Percentiles rank a stretch among this genome's conserved stretches.
phyloP scores from a whole-genome alignment of 2,329 filamentous ascomycete genomes.

The Colletotrichum orchidophilum region DNA sequence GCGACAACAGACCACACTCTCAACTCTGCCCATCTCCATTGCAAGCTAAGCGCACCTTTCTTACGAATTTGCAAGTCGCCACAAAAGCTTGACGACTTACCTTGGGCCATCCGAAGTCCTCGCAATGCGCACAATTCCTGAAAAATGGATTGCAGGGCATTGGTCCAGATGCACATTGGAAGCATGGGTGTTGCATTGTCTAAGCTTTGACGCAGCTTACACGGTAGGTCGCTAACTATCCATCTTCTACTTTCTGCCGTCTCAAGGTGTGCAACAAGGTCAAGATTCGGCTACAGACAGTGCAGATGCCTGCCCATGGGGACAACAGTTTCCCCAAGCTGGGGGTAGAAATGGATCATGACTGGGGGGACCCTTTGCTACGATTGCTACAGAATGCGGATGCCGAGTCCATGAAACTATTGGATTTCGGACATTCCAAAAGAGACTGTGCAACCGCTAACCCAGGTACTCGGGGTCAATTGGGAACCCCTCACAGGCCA shows the following conservation, averaged over 20 bases:
- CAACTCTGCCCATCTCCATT: constrained; percentile 16
- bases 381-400: not conserved
- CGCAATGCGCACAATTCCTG: not conserved
- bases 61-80: not conserved
- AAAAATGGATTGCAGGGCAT: not conserved
- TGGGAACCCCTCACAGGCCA: too few relatives aligned
- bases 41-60: not conserved
- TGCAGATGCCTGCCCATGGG: not conserved
- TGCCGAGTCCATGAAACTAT: constrained; percentile 4
- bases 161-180: not conserved
- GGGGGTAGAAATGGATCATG: not conserved
- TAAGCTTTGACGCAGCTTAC: not conserved
- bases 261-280: not conserved
- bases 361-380: not conserved
- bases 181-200: not conserved
- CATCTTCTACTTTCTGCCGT: constrained; percentile 6
- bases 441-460: not conserved
- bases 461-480: not conserved
- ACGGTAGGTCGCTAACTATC: not conserved
- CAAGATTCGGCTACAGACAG: not conserved
- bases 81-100: constrained; percentile 14
- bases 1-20: not conserved
- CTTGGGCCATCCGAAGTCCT: constrained; percentile 1
- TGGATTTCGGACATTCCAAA: not conserved
- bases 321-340: not conserved